Conservation (phyloP, 2,329 filamentous ascomycete species). For the Ophiostoma tasmaniense region DNA sequence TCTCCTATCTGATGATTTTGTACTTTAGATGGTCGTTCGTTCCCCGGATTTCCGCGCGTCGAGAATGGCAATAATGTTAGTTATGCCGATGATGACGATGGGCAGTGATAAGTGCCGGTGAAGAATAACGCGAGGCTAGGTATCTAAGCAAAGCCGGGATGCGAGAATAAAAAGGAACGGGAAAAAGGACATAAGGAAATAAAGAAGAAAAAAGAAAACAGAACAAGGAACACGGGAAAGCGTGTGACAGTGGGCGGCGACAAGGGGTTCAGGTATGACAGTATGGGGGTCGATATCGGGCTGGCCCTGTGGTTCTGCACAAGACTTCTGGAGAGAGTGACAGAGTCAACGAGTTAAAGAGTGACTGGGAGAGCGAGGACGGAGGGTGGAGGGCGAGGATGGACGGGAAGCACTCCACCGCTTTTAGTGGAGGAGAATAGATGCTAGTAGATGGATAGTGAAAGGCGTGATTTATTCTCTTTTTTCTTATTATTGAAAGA, state of each 20-base stretch:
- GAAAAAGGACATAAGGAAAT: neutral
- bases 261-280: conserved; percentile 7
- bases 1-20: neutral
- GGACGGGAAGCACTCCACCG: neutral
- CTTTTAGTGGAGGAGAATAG: neutral
- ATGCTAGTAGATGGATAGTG: neutral
- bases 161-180: neutral
- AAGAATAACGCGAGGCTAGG: neutral
- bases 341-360: neutral
- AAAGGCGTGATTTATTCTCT: neutral
- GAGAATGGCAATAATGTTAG: neutral
- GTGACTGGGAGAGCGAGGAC: conserved; percentile 9
- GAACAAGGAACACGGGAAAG: neutral
- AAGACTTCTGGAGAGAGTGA: neutral
- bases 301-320: neutral
- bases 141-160: neutral
- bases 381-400: neutral
- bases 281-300: conserved; percentile 11
- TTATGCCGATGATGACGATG: neutral
- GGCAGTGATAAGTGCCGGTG: neutral
- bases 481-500: neutral
- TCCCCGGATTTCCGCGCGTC: neutral
- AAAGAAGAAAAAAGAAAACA: neutral
- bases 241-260: neutral
- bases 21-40: neutral